phyloP scores from a whole-genome alignment of 108 stramenopile genomes.

The Chaetoceros muelleri region DNA sequence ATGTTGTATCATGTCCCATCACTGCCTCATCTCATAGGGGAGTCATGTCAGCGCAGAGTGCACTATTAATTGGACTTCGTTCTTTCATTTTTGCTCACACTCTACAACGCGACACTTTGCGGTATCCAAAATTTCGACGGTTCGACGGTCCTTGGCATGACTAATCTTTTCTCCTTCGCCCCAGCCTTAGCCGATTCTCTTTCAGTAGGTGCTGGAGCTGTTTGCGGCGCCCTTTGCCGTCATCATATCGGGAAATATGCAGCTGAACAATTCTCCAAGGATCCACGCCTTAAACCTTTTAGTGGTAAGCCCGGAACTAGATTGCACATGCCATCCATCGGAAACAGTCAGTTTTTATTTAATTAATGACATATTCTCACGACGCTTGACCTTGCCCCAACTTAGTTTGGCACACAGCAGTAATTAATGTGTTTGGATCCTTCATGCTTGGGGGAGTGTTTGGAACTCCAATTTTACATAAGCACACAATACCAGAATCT shows the following conservation, averaged over 20 bases:
- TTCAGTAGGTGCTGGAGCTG: slow-evolving; percentile 56
- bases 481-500: slow-evolving; percentile 1
- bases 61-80: too few species aligned
- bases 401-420: slow-evolving; percentile 59
- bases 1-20: too few species aligned
- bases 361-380: background rate
- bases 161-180: slow-evolving; percentile 14
- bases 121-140: too few species aligned
- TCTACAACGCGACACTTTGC: too few species aligned
- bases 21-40: too few species aligned
- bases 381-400: too few species aligned
- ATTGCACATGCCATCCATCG: too few species aligned
- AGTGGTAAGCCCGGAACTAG: slow-evolving; percentile 23
- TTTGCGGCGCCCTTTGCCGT: slow-evolving; percentile 48
- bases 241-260: slow-evolving; percentile 52
- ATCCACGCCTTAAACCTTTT: slow-evolving; percentile 27
- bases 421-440: slow-evolving; percentile 61
- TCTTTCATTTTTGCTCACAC: too few species aligned
- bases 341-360: too few species aligned
- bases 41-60: too few species aligned
- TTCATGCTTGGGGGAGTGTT: slow-evolving; percentile 51
- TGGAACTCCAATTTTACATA: slow-evolving; percentile 17
- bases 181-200: slow-evolving; percentile 22
- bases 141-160: too few species aligned
- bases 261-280: slow-evolving; percentile 39